Evolutionary conservation across 1,139 yeast genomes (phyloP), one percentile per base, ranked within the genome.

Genomic region (Candida freyschussii): DNA sequence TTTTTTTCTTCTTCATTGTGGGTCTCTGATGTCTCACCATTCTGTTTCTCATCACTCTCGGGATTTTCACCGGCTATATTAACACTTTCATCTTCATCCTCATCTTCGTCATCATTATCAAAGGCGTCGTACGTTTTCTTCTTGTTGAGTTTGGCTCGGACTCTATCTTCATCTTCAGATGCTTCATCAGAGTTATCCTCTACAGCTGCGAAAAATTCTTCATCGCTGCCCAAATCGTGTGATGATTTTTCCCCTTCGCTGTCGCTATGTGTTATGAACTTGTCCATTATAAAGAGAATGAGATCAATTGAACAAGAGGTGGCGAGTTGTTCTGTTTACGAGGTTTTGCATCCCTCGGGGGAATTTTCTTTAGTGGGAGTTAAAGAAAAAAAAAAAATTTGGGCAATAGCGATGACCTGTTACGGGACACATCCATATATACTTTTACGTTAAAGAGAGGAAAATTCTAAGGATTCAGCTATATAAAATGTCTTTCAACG

Each of bases 231-330:
- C 13, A 47, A 15, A 15, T 35, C 27, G 16, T 27, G 40, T 13
- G 28, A 12, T 2, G 13, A 25, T 2, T 35, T 30, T n/a, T 26
- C 33, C 2, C 40, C 48, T 17, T 37, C 38, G 10, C 33, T 36
- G 5, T 17, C 25, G 16, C 33, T 29, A 24, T 29, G 13, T 7
- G 30, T 40, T 14, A 42, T 24, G 17, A 47, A 41, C 29, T 42
- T 43, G 17, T 48, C 53, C 54, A 49, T 49, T 6, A 17, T 21
- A n/a, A n/a, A n/a, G n/a, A n/a, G n/a, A n/a, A n/a, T n/a, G n/a
- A n/a, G n/a, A n/a, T n/a, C n/a, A n/a, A n/a, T n/a, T n/a, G n/a
- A n/a, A n/a, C n/a, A n/a, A n/a, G n/a, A n/a, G n/a, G n/a, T n/a
- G n/a, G n/a, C n/a, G n/a, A n/a, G n/a, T n/a, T n/a, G n/a, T n/a